Evolutionary conservation across 805 yeast genomes (phyloP).

Genomic region (Cyberlindnera amylophila): DNA sequence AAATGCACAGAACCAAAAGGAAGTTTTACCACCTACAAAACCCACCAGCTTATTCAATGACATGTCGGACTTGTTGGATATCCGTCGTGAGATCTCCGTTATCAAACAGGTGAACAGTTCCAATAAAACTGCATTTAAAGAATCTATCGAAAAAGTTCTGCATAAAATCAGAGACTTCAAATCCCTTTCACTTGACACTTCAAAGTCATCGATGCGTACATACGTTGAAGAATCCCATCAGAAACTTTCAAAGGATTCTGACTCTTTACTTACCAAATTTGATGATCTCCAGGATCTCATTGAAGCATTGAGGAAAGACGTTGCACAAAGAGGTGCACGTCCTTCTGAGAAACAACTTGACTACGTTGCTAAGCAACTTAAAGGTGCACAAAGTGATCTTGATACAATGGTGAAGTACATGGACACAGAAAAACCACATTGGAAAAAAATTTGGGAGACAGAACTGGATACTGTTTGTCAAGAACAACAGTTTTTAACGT

Average conservation of each 20-base stretch:
- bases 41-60: conserved; percentile 12
- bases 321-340: conserved; percentile 84
- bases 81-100: conserved; percentile 57
- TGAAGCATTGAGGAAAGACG: conserved; percentile 86
- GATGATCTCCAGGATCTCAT: conserved; percentile 91
- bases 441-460: conserved; percentile 91
- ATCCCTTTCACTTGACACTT: conserved; percentile 38
- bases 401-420: conserved; percentile 57
- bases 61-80: conserved; percentile 30
- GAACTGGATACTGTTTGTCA: conserved; percentile 88
- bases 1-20: neutral
- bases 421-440: conserved; percentile 65
- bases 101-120: conserved; percentile 52
- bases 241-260: conserved; percentile 74
- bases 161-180: conserved; percentile 50
- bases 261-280: conserved; percentile 65
- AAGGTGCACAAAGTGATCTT: conserved; percentile 50
- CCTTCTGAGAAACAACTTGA: conserved; percentile 73
- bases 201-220: conserved; percentile 35
- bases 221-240: conserved; percentile 77
- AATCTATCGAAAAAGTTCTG: conserved; percentile 40
- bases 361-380: conserved; percentile 61
- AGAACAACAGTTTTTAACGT: conserved; percentile 87
- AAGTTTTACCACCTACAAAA: neutral
- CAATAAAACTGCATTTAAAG: conserved; percentile 40